Evolutionary conservation across 2,329 filamentous ascomycete genomes (phyloP), one percentile per base, ranked within the genome.

Genomic region (Monosporascus sp.): DNA sequence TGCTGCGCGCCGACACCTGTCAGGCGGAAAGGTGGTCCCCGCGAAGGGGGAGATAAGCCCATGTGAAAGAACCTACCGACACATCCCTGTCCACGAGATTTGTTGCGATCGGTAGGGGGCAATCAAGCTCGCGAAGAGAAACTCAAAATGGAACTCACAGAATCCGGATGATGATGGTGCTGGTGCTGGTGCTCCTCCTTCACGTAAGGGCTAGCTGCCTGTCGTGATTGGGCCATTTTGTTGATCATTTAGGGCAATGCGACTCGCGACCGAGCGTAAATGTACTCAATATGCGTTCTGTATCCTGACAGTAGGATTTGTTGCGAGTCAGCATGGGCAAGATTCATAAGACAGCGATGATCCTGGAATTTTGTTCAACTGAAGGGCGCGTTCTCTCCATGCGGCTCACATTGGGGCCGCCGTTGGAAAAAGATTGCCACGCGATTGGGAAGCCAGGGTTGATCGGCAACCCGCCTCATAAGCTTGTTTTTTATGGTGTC

Each of bases 161-260:
- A 65, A 57, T 75, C 73, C 57, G 66, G 64, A 38, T 70, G 69
- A 20, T 41, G 38, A 20, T 41, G 43, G 9, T 46, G 24, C 3
- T 61, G 64, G 61, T 76, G 73, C 58, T 75, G 43, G n/a, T 61
- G 64, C 61, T 76, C 74, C 58, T 75, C 73, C 60, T 76, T 75
- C 55, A 70, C 60, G 52, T 69, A 74, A 48, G 71, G 68, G 66
- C 69, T 68, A 51, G 72, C 64, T 63, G 67, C 70, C 70, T 74
- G 73, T 59, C 72, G 72, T 59, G 73, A 72, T 60, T 74, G 72
- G 59, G 72, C 72, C 74, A 77, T 77, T 62, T 72, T 72, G 63
- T 72, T 70, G 65, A 72, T 69, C 72, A 74, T 74, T 57, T 31
- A 46, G 24, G 38, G 43, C 43, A 24, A 46, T 46, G 43, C 14